These are phyloP conservation scores for Globisporangium nagaii DNA, from an alignment of 352 stramenopile genomes.

Conservation along the genomic window DNA sequence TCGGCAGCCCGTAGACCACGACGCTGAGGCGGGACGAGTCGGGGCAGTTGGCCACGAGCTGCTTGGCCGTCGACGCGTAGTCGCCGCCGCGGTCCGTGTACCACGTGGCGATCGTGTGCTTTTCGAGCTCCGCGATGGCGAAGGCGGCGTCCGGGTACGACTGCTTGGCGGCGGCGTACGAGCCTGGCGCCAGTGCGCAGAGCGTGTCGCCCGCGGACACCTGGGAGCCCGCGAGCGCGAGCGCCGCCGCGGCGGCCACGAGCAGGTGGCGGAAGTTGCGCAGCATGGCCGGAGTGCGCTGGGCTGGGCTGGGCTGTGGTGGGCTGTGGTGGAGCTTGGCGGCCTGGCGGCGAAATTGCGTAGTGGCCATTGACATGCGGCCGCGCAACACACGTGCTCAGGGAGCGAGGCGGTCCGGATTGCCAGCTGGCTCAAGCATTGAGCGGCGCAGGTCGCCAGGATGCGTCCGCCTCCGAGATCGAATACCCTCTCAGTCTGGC, in stretches of 20 bases:
- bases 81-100: conserved; percentile 55
- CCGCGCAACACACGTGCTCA: neutral
- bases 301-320: neutral
- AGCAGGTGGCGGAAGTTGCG: conserved; percentile 3
- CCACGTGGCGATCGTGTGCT: conserved; percentile 54
- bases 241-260: neutral
- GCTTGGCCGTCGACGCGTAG: conserved; percentile 22
- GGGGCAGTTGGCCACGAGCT: conserved; percentile 29
- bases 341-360: neutral
- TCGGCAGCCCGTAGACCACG: conserved; percentile 66
- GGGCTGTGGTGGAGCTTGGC: neutral
- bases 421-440: neutral
- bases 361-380: neutral
- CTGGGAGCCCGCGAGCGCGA: neutral
- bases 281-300: neutral
- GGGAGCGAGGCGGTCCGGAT: neutral
- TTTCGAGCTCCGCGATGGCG: conserved; percentile 47
- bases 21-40: conserved; percentile 42
- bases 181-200: conserved; percentile 38
- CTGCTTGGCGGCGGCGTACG: conserved; percentile 38
- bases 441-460: neutral
- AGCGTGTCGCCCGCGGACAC: conserved; percentile 29
- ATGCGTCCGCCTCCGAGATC: neutral
- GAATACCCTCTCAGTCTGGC: neutral
- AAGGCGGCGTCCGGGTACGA: conserved; percentile 36